Evolutionary conservation across 2,329 filamentous ascomycete species (phyloP), one percentile per base, ranked within the genome.

Genomic region (Massarina eburnea): DNA sequence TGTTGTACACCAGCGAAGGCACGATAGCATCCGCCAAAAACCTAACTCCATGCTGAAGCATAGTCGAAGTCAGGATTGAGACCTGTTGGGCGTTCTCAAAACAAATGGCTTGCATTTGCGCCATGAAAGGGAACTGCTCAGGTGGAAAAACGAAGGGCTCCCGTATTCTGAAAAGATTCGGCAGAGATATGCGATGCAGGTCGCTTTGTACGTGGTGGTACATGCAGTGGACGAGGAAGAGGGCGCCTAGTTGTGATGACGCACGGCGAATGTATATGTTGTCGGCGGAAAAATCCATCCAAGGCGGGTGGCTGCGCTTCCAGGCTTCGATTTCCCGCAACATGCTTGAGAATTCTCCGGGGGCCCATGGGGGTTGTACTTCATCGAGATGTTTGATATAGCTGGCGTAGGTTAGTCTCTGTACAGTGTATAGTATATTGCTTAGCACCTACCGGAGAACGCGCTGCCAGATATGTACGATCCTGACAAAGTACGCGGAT

Each of bases 191-290:
- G 8, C 63, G 57, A 40, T 66, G 61, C 4, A 66, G 55, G 27
- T 66, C 63, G 40, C 61, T 64, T 42, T 64, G 49, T 3, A 65
- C 63, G 34, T 66, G 63, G 29, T 66, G 62, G 30, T 66, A 66
- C 61, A 66, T 65, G 59, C 61, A 65, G 29, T 66, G 63, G 8
- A 65, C 59, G 18, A 66, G 57, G 15, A 66, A 58, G 0, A 66
- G 51, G n/a, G 59, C 58, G 21, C 63, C 62, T 15, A 66, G 56
- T 32, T 66, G 63, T 14, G 64, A 62, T 1, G 63, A 62, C 40
- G 64, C 63, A n/a, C 59, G 57, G 26, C 63, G 56, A 30, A 66
- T 66, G 46, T 66, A 66, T 38, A 66, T 65, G 47, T 66, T 66
- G 27, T 66, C 63, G 5, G 63, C 52, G 5, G 61, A 65, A 30